These are phyloP conservation scores for Wickerhamomyces ciferrii DNA, from an alignment of 805 yeast species.

Conservation along the genomic window DNA sequence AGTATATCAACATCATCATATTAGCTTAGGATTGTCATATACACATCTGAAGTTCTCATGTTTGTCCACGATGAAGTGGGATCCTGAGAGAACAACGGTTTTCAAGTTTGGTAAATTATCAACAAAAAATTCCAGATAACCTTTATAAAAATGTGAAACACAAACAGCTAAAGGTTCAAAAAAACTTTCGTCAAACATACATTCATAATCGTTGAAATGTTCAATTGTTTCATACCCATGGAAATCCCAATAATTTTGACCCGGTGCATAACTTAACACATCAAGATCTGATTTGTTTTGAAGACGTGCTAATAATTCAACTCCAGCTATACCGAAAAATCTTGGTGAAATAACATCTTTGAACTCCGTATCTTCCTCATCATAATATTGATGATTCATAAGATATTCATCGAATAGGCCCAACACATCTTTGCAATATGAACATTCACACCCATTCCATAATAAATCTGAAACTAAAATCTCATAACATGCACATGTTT, in stretches of 20 bases:
- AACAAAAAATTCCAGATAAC: conserved; percentile 32
- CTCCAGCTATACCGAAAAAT: conserved; percentile 48
- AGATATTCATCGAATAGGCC: conserved; percentile 53
- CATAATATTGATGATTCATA: conserved; percentile 59
- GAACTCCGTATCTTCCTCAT: conserved; percentile 36
- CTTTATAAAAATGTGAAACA: conserved; percentile 41
- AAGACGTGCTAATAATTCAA: conserved; percentile 33
- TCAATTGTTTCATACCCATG: conserved; percentile 39
- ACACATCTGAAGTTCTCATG: conserved; percentile 15
- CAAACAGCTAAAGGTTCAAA: conserved; percentile 35
- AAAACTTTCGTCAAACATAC: conserved; percentile 38
- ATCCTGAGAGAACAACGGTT: conserved; percentile 33
- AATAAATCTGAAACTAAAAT: conserved; percentile 61
- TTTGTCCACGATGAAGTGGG: conserved; percentile 28
- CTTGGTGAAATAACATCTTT: conserved; percentile 59
- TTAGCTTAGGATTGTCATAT: conserved; percentile 16
- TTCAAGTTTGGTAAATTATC: conserved; percentile 27
- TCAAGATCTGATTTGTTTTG: conserved; percentile 26
- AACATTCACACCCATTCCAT: conserved; percentile 77
- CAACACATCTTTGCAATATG: conserved; percentile 42
- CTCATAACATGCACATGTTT: conserved; percentile 62
- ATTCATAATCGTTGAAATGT: conserved; percentile 33
- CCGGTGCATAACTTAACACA: conserved; percentile 25
- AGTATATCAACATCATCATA: neutral
- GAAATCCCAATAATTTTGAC: conserved; percentile 38